Evolutionary conservation across 257 asterid genomes (phyloP).

Genomic region (Fraxinus anomala): DNA sequence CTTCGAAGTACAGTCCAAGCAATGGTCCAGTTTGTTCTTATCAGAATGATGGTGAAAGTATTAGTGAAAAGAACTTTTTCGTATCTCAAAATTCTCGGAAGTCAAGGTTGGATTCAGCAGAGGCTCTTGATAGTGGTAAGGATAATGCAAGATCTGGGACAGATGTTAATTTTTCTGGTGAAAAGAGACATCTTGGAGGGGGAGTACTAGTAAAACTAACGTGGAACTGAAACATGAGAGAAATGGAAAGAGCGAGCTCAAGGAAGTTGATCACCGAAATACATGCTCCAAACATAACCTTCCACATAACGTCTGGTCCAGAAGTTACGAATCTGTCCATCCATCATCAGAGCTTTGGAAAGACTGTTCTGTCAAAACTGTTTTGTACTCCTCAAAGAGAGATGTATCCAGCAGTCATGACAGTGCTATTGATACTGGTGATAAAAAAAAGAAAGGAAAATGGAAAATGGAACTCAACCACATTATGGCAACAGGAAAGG

Average conservation of each 20-base stretch:
- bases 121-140: conserved; percentile 46
- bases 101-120: conserved; percentile 42
- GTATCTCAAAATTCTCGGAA: conserved; percentile 62
- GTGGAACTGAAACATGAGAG: conserved; percentile 35
- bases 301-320: conserved; percentile 53
- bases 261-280: conserved; percentile 48
- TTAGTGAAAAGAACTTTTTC: conserved; percentile 38
- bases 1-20: conserved; percentile 52
- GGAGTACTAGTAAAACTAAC: conserved; percentile 47
- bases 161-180: conserved; percentile 46
- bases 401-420: conserved; percentile 68
- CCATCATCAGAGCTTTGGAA: conserved; percentile 55
- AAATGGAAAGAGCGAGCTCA: conserved; percentile 49
- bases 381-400: conserved; percentile 55
- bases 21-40: conserved; percentile 47
- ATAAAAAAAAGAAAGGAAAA: conserved; percentile 59
- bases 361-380: conserved; percentile 73
- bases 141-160: conserved; percentile 44
- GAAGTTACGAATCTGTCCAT: conserved; percentile 41
- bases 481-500: conserved; percentile 63
- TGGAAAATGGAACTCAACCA: conserved; percentile 52
- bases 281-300: conserved; percentile 44
- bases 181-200: conserved; percentile 61
- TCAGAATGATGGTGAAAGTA: conserved; percentile 48
- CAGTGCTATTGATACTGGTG: conserved; percentile 37